Evolutionary conservation across 2,329 filamentous ascomycete genomes (phyloP).

Genomic region (Rutstroemia sp.): DNA sequence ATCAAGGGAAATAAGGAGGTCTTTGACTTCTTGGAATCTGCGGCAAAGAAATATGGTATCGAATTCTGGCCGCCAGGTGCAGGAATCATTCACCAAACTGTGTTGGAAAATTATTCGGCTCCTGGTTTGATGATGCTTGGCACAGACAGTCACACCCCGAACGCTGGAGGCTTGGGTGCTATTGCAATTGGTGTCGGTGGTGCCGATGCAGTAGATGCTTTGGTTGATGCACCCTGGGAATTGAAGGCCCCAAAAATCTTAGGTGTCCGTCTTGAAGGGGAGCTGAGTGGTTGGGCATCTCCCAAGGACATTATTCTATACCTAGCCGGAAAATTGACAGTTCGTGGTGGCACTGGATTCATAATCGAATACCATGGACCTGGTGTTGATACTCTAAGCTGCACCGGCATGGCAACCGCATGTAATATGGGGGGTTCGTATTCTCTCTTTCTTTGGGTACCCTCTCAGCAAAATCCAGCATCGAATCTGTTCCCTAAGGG

Average conservation of each 20-base stretch:
- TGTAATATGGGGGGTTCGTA: constrained; percentile 57
- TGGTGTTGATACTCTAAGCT: constrained; percentile 81
- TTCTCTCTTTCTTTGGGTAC: background rate
- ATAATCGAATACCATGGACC: constrained; percentile 93
- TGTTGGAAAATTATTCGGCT: constrained; percentile 95
- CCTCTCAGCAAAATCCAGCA: background rate
- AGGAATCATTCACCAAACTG: constrained; percentile 95
- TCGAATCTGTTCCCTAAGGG: too few relatives aligned
- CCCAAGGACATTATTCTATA: constrained; percentile 94
- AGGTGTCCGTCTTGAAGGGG: constrained; percentile 75
- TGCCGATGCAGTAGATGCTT: constrained; percentile 91
- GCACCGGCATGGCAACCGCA: constrained; percentile 87
- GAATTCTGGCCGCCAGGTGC: constrained; percentile 94
- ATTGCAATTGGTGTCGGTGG: constrained; percentile 97
- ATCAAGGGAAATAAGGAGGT: constrained; percentile 94
- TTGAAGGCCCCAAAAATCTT: constrained; percentile 88
- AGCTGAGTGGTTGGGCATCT: constrained; percentile 82
- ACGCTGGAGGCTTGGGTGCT: constrained; percentile 87
- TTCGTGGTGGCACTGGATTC: constrained; percentile 87
- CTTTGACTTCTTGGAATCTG: constrained; percentile 93
- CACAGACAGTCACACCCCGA: constrained; percentile 95
- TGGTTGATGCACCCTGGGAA: constrained; percentile 96
- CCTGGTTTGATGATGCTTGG: constrained; percentile 98
- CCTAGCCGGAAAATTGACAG: constrained; percentile 82
- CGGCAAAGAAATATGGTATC: constrained; percentile 83